Base-by-base conservation (phyloP, 345 rosid species). In the Eutrema yunnanense region DNA sequence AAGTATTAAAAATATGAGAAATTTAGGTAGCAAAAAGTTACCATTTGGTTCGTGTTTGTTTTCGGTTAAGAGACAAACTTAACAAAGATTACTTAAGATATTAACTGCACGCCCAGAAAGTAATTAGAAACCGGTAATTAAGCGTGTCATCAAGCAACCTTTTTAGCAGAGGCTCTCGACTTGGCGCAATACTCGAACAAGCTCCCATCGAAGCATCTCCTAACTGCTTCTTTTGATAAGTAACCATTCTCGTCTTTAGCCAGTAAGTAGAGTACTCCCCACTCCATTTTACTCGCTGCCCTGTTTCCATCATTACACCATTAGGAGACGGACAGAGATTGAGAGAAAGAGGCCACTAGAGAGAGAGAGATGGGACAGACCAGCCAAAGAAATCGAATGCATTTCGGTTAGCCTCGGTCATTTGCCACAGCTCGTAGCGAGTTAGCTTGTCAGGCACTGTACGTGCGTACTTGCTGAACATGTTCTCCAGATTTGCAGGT, bases 121-220 rank as follows among this genome's bases (percentile, higher is more conserved):
- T 3, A 65, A 22, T 22, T 22, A 37, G 58, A 66, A 65, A 19
- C 9, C 0, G 10, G 57, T 32, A 57, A 19, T 19, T 19, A 19
- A 9, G 48, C 5, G 6, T 62, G 30, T 65, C 11, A 62, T 76
- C 62, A 73, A 48, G 65, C 79, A 38, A 60, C 59, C 59, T 82
- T 79, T 16, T 47, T 67, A 27, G 79, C 34, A 9, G 72, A 61
- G 2, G 46, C 73, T 70, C 43, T 77, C 34, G 76, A 38, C 67
- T 78, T 84, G 9, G 92, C 87, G 53, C 83, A 83, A 12, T 84
- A 85, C 14, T 87, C 85, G 36, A 89, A 87, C 76, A 89, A 81
- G 72, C 85, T 85, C 38, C 96, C 96, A 52, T 89, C 90, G 5
- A 89, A 83, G 73, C 86, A 84, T 13, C 87, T 78, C 34, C 90